A percentile compares a stretch with the other conserved stretches of the same genome.
phyloP scores from a whole-genome alignment of 805 yeast species.

The Pichia membranifaciens region DNA sequence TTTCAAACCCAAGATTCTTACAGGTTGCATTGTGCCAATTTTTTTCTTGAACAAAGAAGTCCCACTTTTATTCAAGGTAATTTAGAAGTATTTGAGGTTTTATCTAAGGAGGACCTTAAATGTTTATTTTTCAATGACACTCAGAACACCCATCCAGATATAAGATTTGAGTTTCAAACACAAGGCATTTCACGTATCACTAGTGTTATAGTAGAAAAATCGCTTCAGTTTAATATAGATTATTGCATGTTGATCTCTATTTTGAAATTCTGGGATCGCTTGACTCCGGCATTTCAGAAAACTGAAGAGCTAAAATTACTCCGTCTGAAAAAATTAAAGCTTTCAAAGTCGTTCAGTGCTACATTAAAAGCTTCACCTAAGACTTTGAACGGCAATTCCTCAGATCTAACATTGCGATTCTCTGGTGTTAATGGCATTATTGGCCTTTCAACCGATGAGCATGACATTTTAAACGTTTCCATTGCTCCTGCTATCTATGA shows the following conservation, averaged over 20 bases:
- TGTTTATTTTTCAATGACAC: slow-evolving; percentile 26
- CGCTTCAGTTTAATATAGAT: slow-evolving; percentile 26
- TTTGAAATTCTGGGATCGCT: slow-evolving; percentile 8
- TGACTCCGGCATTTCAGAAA: slow-evolving; percentile 17
- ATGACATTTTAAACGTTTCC: not conserved
- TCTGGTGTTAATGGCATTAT: not conserved
- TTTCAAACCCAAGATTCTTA: slow-evolving; percentile 35
- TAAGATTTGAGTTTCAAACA: slow-evolving; percentile 45
- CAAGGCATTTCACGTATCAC: slow-evolving; percentile 30
- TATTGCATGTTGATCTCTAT: slow-evolving; percentile 7
- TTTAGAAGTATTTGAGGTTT: slow-evolving; percentile 31
- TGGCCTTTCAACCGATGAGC: not conserved
- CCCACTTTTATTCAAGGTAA: slow-evolving; percentile 43
- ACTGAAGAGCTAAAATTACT: not conserved
- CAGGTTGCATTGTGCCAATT: slow-evolving; percentile 24
- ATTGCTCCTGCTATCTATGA: slow-evolving; percentile 3
- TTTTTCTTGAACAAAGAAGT: slow-evolving; percentile 40
- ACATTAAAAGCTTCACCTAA: not conserved
- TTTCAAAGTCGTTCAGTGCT: not conserved
- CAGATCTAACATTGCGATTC: not conserved
- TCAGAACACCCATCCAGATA: slow-evolving; percentile 35
- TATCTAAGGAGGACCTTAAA: slow-evolving; percentile 18
- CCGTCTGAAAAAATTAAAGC: not conserved
- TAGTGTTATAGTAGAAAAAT: slow-evolving; percentile 37
- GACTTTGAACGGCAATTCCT: not conserved